Base-by-base conservation (phyloP, 768 basidiomycete genomes). In the Glaciozyma antarctica region DNA sequence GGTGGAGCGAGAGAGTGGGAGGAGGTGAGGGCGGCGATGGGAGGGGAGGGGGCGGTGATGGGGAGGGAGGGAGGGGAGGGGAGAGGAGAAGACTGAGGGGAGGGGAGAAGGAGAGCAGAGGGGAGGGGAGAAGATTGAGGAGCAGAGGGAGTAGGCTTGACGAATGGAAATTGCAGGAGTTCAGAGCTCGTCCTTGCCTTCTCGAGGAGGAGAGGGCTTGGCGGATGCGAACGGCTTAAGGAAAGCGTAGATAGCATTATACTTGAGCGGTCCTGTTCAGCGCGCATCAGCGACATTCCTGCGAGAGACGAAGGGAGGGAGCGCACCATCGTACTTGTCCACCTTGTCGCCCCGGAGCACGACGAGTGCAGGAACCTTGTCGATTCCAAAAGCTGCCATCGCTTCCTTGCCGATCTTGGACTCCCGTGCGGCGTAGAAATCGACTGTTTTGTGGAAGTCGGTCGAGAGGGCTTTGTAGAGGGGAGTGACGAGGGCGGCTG, bases 391-490 rank as follows among this genome's bases (percentile, higher is more conserved):
- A 13, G 44, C 48, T 15, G 52, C 30, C 51, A 71, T 58, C 49
- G 65, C 58, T 15, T 67, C 66, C 13, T 45, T 28, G 1, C 72
- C 71, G 22, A 65, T 59, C 48, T 67, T 63, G 17, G 48, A 21
- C 51, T 74, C 73, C 45, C 72, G 56, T 30, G 72, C 72, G 17
- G 73, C 69, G 62, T 71, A 73, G 28, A 74, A 73, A 34, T 71
- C 63, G 55, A 72, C 47, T 7, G 57, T 43, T 28, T 70, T 63
- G 45, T 68, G 44, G 30, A 70, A 68, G 41, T 72, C 73, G 51
- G 70, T 69, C 45, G 73, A 74, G 41, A 74, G 73, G 28, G 72
- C 73, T 45, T 74, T 74, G 63, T 72, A 74, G 2, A 74, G 66
- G 7, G 73, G 66, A 8, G 73, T 71, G 34, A 71, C 65, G 9